Percentiles rank a stretch among this genome's conserved stretches.
Evolutionary conservation across 75 land plant genomes (phyloP).

Genomic region (Selaginella moellendorffii): DNA sequence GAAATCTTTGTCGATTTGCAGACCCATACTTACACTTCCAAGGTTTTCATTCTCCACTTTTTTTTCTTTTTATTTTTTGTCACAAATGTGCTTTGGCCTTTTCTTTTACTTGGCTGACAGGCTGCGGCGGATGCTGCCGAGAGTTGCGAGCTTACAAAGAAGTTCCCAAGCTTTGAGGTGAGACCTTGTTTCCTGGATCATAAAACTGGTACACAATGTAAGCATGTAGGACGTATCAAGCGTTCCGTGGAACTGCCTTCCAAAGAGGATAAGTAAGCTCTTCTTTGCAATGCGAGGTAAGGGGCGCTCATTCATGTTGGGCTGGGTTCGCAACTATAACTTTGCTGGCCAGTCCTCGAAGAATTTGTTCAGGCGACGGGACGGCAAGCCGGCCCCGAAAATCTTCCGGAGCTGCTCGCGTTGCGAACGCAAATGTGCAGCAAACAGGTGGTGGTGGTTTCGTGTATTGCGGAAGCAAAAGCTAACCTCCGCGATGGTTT

Average conservation of each 20-base stretch:
- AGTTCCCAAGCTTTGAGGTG: conserved; percentile 77
- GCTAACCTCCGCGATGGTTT: too few species aligned
- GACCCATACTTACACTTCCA: conserved; percentile 48
- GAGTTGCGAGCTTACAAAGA: conserved; percentile 11
- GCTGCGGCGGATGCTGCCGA: too few species aligned
- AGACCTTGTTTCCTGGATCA: neutral
- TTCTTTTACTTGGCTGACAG: neutral
- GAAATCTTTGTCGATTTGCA: conserved; percentile 92
- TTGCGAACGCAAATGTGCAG: conserved; percentile 52
- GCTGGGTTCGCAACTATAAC: neutral
- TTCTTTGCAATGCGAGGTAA: conserved; percentile 80
- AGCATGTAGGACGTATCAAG: conserved; percentile 52
- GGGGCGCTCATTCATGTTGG: conserved; percentile 2
- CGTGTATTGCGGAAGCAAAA: too few species aligned
- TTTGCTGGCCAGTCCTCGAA: conserved; percentile 50
- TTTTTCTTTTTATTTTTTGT: neutral
- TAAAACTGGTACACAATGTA: neutral
- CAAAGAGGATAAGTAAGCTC: conserved; percentile 53
- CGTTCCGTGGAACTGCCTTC: conserved; percentile 60
- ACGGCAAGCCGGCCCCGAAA: conserved; percentile 46
- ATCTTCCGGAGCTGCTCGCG: conserved; percentile 44
- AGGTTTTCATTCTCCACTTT: conserved; percentile 13
- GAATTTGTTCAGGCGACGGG: conserved; percentile 49
- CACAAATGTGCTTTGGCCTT: neutral
- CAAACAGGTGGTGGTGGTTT: conserved; percentile 34